These are phyloP conservation scores for Marchantia paleacea DNA, from an alignment of 225 moss, liverwort and hornwort genomes.

Conservation along the genomic window DNA sequence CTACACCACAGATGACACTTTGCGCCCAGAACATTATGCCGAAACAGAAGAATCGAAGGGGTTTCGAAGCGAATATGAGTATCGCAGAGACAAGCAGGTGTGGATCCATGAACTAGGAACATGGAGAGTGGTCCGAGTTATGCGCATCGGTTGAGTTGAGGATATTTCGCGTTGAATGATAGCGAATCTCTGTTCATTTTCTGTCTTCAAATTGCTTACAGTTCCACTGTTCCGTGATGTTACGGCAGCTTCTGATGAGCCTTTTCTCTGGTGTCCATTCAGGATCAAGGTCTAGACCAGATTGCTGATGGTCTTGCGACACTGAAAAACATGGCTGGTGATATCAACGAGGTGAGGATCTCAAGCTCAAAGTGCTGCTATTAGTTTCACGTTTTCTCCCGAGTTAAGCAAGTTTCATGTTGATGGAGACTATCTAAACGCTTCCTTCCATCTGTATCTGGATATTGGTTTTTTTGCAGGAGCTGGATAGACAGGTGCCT, in stretches of 20 bases:
- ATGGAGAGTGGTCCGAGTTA: background rate
- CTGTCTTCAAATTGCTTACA: background rate
- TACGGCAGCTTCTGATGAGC: background rate
- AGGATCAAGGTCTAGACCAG: conserved; percentile 62
- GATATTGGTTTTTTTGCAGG: conserved; percentile 37
- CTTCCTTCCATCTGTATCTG: background rate
- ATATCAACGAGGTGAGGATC: conserved; percentile 62
- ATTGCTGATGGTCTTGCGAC: conserved; percentile 69
- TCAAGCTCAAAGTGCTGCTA: background rate
- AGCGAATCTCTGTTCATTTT: background rate
- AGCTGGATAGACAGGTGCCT: conserved; percentile 62
- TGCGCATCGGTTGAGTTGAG: too few species aligned
- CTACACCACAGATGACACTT: conserved; percentile 40
- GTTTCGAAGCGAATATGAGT: conserved; percentile 60
- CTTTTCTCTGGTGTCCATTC: conserved; percentile 6
- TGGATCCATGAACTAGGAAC: background rate
- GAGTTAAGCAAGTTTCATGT: background rate
- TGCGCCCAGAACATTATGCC: conserved; percentile 57
- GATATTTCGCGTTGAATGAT: too few species aligned
- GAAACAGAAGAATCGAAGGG: conserved; percentile 54
- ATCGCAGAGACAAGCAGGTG: conserved; percentile 62
- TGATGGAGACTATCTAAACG: background rate
- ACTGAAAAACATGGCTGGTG: conserved; percentile 68
- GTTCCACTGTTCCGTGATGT: background rate
- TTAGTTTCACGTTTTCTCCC: background rate